Evolutionary conservation across 805 yeast genomes (phyloP).

Genomic region (Suhomyces sp.): DNA sequence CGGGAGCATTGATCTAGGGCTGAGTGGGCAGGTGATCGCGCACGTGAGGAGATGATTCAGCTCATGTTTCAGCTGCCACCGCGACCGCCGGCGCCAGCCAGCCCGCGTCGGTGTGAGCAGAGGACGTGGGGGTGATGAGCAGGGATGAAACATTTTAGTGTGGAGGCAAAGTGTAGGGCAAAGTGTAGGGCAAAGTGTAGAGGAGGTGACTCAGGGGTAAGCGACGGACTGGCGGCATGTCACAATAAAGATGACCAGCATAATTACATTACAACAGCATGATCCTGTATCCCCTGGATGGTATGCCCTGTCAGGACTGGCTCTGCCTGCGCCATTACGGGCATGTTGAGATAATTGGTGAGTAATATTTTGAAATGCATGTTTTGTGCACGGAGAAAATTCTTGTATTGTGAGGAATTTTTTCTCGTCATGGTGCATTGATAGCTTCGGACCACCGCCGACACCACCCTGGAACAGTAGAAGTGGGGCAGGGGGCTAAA

Average conservation of each 20-base stretch:
- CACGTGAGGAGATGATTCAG: background rate
- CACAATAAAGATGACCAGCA: background rate
- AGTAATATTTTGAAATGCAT: background rate
- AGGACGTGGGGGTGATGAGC: background rate
- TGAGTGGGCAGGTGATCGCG: background rate
- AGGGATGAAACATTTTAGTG: too few relatives aligned
- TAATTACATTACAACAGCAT: background rate
- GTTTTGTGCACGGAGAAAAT: background rate
- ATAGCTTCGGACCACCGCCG: background rate
- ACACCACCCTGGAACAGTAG: background rate
- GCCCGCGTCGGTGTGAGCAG: background rate
- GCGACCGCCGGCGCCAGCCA: background rate
- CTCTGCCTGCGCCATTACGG: background rate
- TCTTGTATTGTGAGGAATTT: background rate
- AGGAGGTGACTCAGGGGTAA: too few relatives aligned
- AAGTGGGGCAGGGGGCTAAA: background rate
- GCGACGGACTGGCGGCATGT: background rate
- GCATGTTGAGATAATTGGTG: background rate
- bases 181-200: too few relatives aligned
- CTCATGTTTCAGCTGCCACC: background rate
- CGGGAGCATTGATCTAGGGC: background rate
- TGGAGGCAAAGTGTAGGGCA: too few relatives aligned
- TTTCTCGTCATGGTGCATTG: background rate
- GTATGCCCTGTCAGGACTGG: background rate
- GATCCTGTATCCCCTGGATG: background rate